Percentiles rank a stretch among this genome's conserved stretches.
phyloP scores from a whole-genome alignment of 257 asterid species.

The Primulina tabacum region DNA sequence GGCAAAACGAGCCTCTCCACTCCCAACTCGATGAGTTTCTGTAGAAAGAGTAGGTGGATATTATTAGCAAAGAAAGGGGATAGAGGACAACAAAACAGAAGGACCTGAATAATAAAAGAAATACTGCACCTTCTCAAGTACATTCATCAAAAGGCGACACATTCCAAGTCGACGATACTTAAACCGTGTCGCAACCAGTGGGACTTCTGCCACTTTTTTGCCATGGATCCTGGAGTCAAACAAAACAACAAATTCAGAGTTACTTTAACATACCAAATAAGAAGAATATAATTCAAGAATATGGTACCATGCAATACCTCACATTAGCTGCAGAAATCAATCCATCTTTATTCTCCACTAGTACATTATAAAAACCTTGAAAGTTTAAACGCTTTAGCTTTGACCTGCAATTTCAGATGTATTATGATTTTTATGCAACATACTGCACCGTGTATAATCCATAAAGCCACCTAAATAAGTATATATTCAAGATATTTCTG shows the following conservation, averaged over 20 bases:
- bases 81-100: background rate
- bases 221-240: conserved; percentile 65
- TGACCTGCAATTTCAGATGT: conserved; percentile 64
- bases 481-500: background rate
- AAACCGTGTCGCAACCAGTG: conserved; percentile 83
- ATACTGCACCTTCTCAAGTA: conserved; percentile 72
- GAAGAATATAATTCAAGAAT: conserved; percentile 14
- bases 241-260: conserved; percentile 15
- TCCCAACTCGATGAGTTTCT: conserved; percentile 41
- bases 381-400: conserved; percentile 74
- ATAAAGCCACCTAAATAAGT: background rate
- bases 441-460: background rate
- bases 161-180: conserved; percentile 85
- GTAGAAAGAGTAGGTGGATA: background rate
- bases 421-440: background rate
- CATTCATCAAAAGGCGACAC: conserved; percentile 83
- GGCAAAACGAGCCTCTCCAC: conserved; percentile 91
- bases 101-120: background rate
- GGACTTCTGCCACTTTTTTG: conserved; percentile 80
- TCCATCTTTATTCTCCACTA: conserved; percentile 71
- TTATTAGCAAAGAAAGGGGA: background rate
- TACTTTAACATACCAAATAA: conserved; percentile 10
- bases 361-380: conserved; percentile 74
- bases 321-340: conserved; percentile 67
- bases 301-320: conserved; percentile 47